Percentiles rank a stretch among this genome's conserved stretches.
phyloP scores from a whole-genome alignment of 1,139 yeast species.

The Scheffersomyces segobiensis region DNA sequence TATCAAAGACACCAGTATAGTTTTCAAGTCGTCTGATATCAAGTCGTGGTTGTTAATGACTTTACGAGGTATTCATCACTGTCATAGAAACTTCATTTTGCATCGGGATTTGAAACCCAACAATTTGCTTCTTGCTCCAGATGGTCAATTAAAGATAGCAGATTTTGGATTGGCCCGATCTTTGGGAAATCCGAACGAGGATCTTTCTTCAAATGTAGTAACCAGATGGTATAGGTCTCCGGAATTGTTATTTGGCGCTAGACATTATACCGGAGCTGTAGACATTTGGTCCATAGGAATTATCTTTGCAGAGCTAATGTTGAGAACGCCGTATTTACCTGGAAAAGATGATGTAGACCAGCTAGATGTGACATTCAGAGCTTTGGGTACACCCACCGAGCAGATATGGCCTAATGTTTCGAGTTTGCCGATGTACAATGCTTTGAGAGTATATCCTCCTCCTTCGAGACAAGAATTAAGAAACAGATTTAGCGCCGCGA shows the following conservation, averaged over 20 bases:
- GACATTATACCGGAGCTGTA: slow-evolving; percentile 83
- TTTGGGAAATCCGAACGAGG: slow-evolving; percentile 75
- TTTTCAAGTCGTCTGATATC: slow-evolving; percentile 84
- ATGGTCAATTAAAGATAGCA: slow-evolving; percentile 86
- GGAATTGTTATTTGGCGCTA: slow-evolving; percentile 84
- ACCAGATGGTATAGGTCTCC: slow-evolving; percentile 98
- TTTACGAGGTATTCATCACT: slow-evolving; percentile 88
- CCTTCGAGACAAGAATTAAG: slow-evolving; percentile 83
- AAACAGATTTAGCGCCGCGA: slow-evolving; percentile 87
- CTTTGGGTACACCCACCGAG: slow-evolving; percentile 95
- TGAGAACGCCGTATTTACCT: slow-evolving; percentile 91
- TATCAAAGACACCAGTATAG: slow-evolving; percentile 73
- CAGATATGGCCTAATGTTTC: slow-evolving; percentile 90
- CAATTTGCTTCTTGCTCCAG: slow-evolving; percentile 78
- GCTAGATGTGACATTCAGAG: slow-evolving; percentile 85
- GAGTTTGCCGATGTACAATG: slow-evolving; percentile 71
- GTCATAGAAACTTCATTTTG: slow-evolving; percentile 85
- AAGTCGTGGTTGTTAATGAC: slow-evolving; percentile 96
- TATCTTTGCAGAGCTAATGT: slow-evolving; percentile 95
- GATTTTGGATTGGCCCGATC: slow-evolving; percentile 96
- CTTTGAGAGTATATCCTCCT: slow-evolving; percentile 73
- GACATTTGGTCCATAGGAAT: slow-evolving; percentile 96
- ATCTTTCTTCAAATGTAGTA: slow-evolving; percentile 88
- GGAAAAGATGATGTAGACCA: slow-evolving; percentile 91
- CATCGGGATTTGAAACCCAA: slow-evolving; percentile 90